Evolutionary conservation across 768 basidiomycete species (phyloP).

Genomic region (Coprinopsis marcescibilis): DNA sequence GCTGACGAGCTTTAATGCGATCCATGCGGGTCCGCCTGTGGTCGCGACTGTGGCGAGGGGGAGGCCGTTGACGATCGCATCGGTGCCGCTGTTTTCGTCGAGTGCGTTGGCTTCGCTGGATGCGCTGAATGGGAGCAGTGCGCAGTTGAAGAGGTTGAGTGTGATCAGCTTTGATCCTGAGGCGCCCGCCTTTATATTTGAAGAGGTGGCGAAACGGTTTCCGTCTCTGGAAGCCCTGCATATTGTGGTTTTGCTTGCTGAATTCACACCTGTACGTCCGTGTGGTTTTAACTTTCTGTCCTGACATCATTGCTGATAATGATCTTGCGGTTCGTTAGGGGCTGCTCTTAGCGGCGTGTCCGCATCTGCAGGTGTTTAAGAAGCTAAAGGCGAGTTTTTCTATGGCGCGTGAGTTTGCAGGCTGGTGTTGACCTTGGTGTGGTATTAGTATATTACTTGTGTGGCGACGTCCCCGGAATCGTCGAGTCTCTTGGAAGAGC

Average conservation of each 20-base stretch:
- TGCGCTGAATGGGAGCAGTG: slow-evolving; percentile 32
- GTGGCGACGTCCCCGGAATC: slow-evolving; percentile 40
- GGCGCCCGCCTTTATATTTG: slow-evolving; percentile 38
- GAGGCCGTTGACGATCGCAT: slow-evolving; percentile 44
- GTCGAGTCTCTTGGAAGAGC: slow-evolving; percentile 34
- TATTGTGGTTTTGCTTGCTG: slow-evolving; percentile 48
- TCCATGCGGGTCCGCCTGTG: slow-evolving; percentile 43
- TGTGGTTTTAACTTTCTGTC: slow-evolving; percentile 22
- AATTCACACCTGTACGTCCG: slow-evolving; percentile 43
- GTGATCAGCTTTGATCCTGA: slow-evolving; percentile 52
- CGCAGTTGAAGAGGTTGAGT: slow-evolving; percentile 43
- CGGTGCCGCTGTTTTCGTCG: slow-evolving; percentile 45
- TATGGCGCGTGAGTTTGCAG: too few relatives aligned
- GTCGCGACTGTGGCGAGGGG: slow-evolving; percentile 40
- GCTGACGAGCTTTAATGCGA: slow-evolving; percentile 45
- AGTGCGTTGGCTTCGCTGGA: slow-evolving; percentile 36
- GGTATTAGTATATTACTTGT: slow-evolving; percentile 49
- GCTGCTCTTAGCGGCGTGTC: slow-evolving; percentile 34
- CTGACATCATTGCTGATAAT: neutral
- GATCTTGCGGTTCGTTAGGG: slow-evolving; percentile 21
- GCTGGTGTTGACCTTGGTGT: slow-evolving; percentile 23
- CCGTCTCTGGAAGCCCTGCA: slow-evolving; percentile 54
- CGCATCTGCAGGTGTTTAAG: slow-evolving; percentile 37
- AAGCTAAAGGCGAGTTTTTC: too few relatives aligned
- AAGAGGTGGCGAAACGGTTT: slow-evolving; percentile 41